phyloP scores from a whole-genome alignment of 139 green algal genomes.

The Chlamydomonas schloesseri region DNA sequence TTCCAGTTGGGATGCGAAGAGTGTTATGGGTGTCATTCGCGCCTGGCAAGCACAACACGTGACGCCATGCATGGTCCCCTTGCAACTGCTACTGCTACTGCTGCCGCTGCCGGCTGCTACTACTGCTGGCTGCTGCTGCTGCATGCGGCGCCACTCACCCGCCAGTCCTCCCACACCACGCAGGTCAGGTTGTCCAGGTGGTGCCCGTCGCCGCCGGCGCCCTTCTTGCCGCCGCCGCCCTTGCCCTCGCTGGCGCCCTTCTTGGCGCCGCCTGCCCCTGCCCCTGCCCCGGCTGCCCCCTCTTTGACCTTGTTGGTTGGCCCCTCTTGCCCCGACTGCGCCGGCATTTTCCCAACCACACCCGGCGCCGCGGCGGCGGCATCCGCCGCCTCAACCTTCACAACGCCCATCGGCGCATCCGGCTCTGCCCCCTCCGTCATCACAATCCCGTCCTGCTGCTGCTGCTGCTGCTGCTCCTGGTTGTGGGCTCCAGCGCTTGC shows the following conservation, averaged over 20 bases:
- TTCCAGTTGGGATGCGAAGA: no score
- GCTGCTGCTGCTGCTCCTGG: background rate
- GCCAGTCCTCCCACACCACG: conserved; percentile 38
- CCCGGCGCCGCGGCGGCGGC: background rate
- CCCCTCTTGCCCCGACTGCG: background rate
- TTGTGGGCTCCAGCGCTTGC: background rate
- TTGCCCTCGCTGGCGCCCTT: background rate
- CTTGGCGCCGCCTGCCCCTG: no score
- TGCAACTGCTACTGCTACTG: no score
- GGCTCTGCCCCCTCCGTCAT: background rate
- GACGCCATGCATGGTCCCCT: no score
- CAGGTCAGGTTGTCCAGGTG: conserved; percentile 39
- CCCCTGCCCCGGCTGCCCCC: background rate
- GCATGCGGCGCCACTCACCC: no score
- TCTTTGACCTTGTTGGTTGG: background rate
- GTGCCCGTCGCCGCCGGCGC: background rate
- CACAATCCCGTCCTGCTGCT: background rate
- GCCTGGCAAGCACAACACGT: no score
- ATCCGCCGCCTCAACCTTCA: background rate
- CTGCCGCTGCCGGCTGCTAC: no score
- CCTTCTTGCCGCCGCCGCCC: background rate
- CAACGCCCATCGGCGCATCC: no score
- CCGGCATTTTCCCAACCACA: no score
- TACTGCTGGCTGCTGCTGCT: no score
- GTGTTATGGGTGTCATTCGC: no score